phyloP scores from a whole-genome alignment of 495 filamentous ascomycete species.

The Aspergillus ellipticus region DNA sequence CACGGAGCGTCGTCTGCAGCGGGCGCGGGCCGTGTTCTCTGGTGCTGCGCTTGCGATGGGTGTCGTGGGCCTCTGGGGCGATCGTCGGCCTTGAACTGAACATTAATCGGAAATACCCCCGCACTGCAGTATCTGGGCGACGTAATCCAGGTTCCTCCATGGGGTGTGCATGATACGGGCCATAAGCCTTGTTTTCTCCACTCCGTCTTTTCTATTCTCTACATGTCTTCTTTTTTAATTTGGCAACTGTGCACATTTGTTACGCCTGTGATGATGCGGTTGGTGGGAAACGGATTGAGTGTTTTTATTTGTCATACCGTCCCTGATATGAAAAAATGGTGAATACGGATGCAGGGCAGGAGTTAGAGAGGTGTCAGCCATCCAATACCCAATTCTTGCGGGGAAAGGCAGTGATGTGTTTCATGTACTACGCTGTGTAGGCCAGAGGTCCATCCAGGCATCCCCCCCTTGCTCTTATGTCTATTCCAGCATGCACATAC shows the following conservation, averaged over 20 bases:
- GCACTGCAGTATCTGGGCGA: not conserved
- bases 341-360: not conserved
- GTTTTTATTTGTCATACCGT: not conserved
- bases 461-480: no score
- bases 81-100: constrained; percentile 42
- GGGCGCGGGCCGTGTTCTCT: constrained; percentile 55
- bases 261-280: not conserved
- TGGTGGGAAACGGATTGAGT: not conserved
- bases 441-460: no score
- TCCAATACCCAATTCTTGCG: no score
- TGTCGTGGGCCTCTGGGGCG: constrained; percentile 86
- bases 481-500: no score
- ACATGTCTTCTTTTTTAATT: not conserved
- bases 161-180: not conserved
- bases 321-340: not conserved
- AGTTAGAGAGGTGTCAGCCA: not conserved
- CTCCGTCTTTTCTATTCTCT: not conserved
- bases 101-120: not conserved
- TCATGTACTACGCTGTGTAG: no score
- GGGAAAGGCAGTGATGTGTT: no score
- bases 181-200: not conserved
- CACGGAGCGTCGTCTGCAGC: constrained; percentile 57
- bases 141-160: no score
- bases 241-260: not conserved
- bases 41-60: constrained; percentile 69